Conservation (phyloP, 768 basidiomycete genomes). For the Boletus barrowsii region DNA sequence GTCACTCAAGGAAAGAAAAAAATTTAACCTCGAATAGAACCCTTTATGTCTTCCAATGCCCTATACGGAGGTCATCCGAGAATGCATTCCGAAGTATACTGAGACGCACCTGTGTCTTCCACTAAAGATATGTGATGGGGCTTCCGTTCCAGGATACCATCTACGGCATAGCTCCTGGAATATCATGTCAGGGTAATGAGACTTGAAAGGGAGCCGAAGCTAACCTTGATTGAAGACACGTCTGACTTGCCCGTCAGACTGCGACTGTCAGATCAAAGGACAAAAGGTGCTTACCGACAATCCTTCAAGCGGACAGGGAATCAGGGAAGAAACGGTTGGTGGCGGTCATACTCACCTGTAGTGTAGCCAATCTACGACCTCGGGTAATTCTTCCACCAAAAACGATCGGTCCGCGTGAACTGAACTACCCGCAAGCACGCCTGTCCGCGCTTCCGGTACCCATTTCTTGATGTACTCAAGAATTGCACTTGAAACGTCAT, state of each 20-base stretch:
- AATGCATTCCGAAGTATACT: not conserved
- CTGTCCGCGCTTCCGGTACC: conserved; percentile 64
- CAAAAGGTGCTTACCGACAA: conserved; percentile 55
- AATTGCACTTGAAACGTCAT: conserved; percentile 58
- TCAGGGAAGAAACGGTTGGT: not conserved
- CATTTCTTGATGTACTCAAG: conserved; percentile 80
- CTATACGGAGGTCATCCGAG: conserved; percentile 35
- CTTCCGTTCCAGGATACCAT: conserved; percentile 53
- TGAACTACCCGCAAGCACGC: conserved; percentile 82
- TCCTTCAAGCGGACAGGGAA: conserved; percentile 36
- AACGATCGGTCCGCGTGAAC: conserved; percentile 81
- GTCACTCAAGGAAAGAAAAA: not conserved
- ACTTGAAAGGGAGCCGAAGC: not conserved
- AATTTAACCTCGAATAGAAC: conserved; percentile 64
- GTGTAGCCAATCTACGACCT: conserved; percentile 74
- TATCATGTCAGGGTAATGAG: not conserved
- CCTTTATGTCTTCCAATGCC: conserved; percentile 77
- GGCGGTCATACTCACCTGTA: conserved; percentile 52
- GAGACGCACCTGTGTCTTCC: conserved; percentile 55
- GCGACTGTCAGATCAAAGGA: not conserved
- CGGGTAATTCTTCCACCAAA: conserved; percentile 75
- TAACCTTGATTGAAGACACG: conserved; percentile 79
- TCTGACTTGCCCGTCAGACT: conserved; percentile 40
- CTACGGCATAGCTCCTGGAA: conserved; percentile 67
- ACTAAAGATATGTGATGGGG: conserved; percentile 29